A percentile compares a stretch with the other conserved stretches of the same genome.
phyloP scores from a whole-genome alignment of 805 yeast genomes.

The Schizosaccharomyces osmophilus region DNA sequence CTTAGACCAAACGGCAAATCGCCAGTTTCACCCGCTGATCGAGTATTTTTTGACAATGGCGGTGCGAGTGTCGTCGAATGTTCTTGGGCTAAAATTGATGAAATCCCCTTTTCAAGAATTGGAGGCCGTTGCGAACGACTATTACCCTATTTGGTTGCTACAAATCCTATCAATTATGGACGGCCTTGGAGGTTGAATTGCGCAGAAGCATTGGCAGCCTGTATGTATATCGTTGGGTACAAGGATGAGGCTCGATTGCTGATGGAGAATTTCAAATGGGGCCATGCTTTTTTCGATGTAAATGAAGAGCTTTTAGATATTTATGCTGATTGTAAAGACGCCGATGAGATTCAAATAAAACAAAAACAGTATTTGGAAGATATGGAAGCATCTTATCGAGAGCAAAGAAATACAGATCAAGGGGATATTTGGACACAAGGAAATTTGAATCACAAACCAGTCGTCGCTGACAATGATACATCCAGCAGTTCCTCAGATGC shows the following conservation, averaged over 20 bases:
- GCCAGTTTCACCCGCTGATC: slow-evolving; percentile 75
- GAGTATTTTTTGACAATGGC: slow-evolving; percentile 41
- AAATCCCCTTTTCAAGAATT: slow-evolving; percentile 76
- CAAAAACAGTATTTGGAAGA: slow-evolving; percentile 51
- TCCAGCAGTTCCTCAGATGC: not conserved
- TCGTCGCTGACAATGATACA: not conserved
- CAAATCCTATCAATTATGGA: slow-evolving; percentile 92
- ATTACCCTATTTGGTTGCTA: slow-evolving; percentile 79
- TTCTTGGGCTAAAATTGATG: slow-evolving; percentile 95
- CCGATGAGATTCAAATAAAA: slow-evolving; percentile 43
- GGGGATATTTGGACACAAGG: not conserved
- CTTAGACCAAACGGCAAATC: slow-evolving; percentile 54
- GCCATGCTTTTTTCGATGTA: slow-evolving; percentile 59
- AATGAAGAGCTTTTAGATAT: slow-evolving; percentile 53
- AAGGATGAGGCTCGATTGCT: slow-evolving; percentile 67
- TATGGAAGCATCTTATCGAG: slow-evolving; percentile 40
- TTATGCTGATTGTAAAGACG: slow-evolving; percentile 61
- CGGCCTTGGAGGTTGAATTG: slow-evolving; percentile 88
- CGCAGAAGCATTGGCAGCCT: slow-evolving; percentile 92
- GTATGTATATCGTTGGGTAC: slow-evolving; percentile 82
- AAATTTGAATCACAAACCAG: not conserved
- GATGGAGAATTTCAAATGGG: slow-evolving; percentile 74
- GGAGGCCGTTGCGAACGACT: slow-evolving; percentile 78
- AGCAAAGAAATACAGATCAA: slow-evolving; percentile 23
- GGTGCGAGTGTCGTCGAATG: slow-evolving; percentile 98